A percentile compares a stretch with the other conserved stretches of the same genome.
Conservation (phyloP, 2,329 filamentous ascomycete species). For the Botrytis squamosa region DNA sequence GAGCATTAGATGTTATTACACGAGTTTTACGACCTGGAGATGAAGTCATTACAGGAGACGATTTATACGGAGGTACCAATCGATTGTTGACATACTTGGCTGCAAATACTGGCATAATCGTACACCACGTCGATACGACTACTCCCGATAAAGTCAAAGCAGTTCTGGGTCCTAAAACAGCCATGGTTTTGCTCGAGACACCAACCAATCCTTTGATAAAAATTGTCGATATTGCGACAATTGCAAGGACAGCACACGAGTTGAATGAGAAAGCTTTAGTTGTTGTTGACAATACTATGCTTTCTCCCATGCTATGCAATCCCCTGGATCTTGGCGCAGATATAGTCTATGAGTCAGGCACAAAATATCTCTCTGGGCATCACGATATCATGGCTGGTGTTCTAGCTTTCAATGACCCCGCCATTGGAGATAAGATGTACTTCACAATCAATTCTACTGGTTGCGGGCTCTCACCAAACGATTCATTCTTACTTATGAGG, state of each 20-base stretch:
- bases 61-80: slow-evolving; percentile 94
- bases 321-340: slow-evolving; percentile 93
- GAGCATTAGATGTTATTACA: slow-evolving; percentile 92
- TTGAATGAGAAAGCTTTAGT: slow-evolving; percentile 78
- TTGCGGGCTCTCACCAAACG: slow-evolving; percentile 90
- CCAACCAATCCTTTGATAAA: slow-evolving; percentile 98
- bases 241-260: slow-evolving; percentile 73
- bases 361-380: slow-evolving; percentile 96
- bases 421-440: slow-evolving; percentile 84
- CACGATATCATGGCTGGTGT: slow-evolving; percentile 99
- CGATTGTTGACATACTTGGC: slow-evolving; percentile 89
- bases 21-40: slow-evolving; percentile 87
- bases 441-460: slow-evolving; percentile 97
- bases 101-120: slow-evolving; percentile 84
- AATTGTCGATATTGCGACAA: slow-evolving; percentile 85
- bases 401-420: slow-evolving; percentile 81
- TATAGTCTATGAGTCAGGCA: slow-evolving; percentile 95
- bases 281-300: slow-evolving; percentile 97
- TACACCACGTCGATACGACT: slow-evolving; percentile 96
- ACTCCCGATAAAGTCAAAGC: slow-evolving; percentile 66
- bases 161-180: slow-evolving; percentile 74
- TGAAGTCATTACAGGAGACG: slow-evolving; percentile 95
- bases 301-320: slow-evolving; percentile 91
- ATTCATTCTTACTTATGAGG: slow-evolving; percentile 92
- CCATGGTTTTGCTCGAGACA: slow-evolving; percentile 94